phyloP scores from a whole-genome alignment of 768 basidiomycete genomes.

The Glaciozyma antarctica region DNA sequence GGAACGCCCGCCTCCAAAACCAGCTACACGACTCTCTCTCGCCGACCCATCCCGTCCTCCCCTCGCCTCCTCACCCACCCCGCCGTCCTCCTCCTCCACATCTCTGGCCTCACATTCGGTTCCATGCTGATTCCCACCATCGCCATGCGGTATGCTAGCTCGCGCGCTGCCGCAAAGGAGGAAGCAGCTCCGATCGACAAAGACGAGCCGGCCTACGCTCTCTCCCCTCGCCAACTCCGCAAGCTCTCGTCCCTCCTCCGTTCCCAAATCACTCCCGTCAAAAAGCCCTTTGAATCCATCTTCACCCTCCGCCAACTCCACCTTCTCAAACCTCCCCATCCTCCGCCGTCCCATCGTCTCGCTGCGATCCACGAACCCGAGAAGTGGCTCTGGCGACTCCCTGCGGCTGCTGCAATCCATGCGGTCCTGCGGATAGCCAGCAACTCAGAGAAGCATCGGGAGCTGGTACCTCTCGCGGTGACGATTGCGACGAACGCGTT shows the following conservation, averaged over 20 bases:
- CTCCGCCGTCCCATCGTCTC: not conserved
- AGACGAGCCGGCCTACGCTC: not conserved
- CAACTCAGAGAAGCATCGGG: not conserved
- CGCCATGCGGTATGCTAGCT: constrained; percentile 6
- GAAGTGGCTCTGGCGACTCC: constrained; percentile 25
- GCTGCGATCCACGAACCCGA: constrained; percentile 9
- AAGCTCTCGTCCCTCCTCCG: constrained; percentile 7
- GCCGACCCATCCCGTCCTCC: not conserved
- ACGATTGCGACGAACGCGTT: constrained; percentile 17
- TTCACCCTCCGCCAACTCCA: constrained; percentile 29
- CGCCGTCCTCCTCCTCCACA: constrained; percentile 17
- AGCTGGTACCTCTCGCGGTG: constrained; percentile 24
- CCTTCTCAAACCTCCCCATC: constrained; percentile 13
- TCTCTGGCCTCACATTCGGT: constrained; percentile 12
- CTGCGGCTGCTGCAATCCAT: constrained; percentile 18
- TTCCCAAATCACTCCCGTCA: not conserved
- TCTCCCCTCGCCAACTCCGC: not conserved
- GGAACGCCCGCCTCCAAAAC: not conserved
- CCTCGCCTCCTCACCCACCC: not conserved
- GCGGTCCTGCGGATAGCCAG: constrained; percentile 13
- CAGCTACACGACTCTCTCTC: constrained; percentile 7
- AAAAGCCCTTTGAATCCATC: constrained; percentile 12
- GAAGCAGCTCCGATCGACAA: too few species aligned
- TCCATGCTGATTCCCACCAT: constrained; percentile 20
- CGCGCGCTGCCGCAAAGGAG: not conserved